phyloP scores from a whole-genome alignment of 176 grass and related monocot species.

The Otatea glauca region DNA sequence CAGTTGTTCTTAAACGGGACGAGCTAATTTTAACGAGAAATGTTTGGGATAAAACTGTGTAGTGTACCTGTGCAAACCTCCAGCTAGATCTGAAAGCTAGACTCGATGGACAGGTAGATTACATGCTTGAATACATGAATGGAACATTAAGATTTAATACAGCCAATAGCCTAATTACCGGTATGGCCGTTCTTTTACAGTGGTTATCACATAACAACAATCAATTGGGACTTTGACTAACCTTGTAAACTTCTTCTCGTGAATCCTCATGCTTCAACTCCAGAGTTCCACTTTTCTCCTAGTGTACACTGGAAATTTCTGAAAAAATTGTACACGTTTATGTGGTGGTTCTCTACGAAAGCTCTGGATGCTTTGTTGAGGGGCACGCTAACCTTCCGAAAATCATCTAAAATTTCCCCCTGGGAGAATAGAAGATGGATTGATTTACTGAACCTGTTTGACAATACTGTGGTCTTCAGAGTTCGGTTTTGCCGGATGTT shows the following conservation, averaged over 20 bases:
- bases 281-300: slow-evolving; percentile 20
- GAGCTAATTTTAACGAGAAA: slow-evolving; percentile 57
- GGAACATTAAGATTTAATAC: background rate
- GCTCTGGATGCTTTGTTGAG: background rate
- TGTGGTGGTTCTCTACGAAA: slow-evolving; percentile 9
- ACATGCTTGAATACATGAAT: background rate
- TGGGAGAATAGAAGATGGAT: background rate
- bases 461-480: slow-evolving; percentile 40
- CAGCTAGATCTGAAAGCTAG: background rate
- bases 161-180: slow-evolving; percentile 32
- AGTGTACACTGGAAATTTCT: slow-evolving; percentile 36
- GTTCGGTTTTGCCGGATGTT: slow-evolving; percentile 67
- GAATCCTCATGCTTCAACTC: background rate
- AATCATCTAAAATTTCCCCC: slow-evolving; percentile 12
- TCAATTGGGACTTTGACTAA: slow-evolving; percentile 8
- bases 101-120: slow-evolving; percentile 4
- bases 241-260: background rate
- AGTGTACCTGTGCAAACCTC: slow-evolving; percentile 21
- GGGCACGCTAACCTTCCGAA: background rate
- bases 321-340: slow-evolving; percentile 38
- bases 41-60: slow-evolving; percentile 28
- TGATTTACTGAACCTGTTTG: background rate
- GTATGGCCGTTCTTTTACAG: slow-evolving; percentile 27
- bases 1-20: slow-evolving; percentile 45
- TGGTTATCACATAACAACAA: background rate